These are phyloP conservation scores for Aspergillus affinis DNA, from an alignment of 495 filamentous ascomycete species.

Conservation along the genomic window DNA sequence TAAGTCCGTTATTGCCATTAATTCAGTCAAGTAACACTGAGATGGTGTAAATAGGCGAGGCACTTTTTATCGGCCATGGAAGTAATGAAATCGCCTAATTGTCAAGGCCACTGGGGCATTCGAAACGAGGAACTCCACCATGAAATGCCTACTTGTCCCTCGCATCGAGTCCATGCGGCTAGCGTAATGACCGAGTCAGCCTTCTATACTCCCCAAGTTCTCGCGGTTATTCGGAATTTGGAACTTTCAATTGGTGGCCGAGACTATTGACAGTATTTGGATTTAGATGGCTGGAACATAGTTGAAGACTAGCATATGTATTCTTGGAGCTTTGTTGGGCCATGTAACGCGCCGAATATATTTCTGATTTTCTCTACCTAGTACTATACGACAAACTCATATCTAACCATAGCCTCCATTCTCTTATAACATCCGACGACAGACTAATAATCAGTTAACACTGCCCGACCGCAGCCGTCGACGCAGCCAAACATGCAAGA, in stretches of 20 bases:
- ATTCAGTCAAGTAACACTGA: too few species aligned
- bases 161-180: constrained; percentile 9
- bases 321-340: too few species aligned
- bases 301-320: too few species aligned
- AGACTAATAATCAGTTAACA: neutral
- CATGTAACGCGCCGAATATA: neutral
- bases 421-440: neutral
- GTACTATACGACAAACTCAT: neutral
- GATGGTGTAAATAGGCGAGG: too few species aligned
- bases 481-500: constrained; percentile 12
- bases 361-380: neutral
- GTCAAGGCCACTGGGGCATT: neutral
- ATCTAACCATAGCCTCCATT: neutral
- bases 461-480: neutral
- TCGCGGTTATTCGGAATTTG: too few species aligned
- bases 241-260: too few species aligned
- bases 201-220: too few species aligned
- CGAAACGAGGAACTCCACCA: constrained; percentile 6
- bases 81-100: too few species aligned
- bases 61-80: too few species aligned
- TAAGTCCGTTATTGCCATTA: too few species aligned
- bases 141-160: neutral
- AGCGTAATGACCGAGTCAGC: neutral
- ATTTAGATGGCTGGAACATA: too few species aligned
- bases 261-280: too few species aligned